phyloP scores from a whole-genome alignment of 2,329 filamentous ascomycete species.

The Phaeosphaeriaceae sp. region DNA sequence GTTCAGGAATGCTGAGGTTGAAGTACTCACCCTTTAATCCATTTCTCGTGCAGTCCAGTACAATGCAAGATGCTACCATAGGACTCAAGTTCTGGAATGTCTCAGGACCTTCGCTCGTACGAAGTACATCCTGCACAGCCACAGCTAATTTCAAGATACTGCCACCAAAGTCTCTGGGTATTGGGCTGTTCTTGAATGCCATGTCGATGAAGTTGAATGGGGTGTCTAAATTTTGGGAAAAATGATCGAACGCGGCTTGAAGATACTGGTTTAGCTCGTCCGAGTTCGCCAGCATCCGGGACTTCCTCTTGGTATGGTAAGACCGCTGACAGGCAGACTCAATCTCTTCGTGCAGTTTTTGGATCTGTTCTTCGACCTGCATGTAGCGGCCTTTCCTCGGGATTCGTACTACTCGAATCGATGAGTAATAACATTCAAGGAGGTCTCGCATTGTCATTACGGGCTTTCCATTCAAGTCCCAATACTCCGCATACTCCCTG shows the following conservation, averaged over 20 bases:
- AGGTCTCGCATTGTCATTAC: conserved; percentile 17
- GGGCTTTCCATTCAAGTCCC: not conserved
- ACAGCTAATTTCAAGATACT: conserved; percentile 58
- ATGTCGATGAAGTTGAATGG: conserved; percentile 53
- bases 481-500: conserved; percentile 2
- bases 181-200: conserved; percentile 54
- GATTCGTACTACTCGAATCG: conserved; percentile 56
- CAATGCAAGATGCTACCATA: conserved; percentile 58
- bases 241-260: conserved; percentile 59
- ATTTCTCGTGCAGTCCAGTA: conserved; percentile 53
- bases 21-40: conserved; percentile 23
- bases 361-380: conserved; percentile 57
- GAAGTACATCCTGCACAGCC: conserved; percentile 33
- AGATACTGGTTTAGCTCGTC: conserved; percentile 58
- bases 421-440: conserved; percentile 56
- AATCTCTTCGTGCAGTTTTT: conserved; percentile 50
- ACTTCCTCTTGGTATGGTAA: conserved; percentile 8
- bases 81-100: conserved; percentile 54
- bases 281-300: conserved; percentile 56
- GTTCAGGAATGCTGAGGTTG: too few species aligned
- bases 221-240: conserved; percentile 50
- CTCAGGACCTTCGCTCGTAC: not conserved
- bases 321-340: conserved; percentile 32
- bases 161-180: conserved; percentile 56
- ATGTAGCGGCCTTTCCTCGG: conserved; percentile 54